Conservation (phyloP, 2,329 filamentous ascomycete species). For the Teratosphaeria epicoccoides region DNA sequence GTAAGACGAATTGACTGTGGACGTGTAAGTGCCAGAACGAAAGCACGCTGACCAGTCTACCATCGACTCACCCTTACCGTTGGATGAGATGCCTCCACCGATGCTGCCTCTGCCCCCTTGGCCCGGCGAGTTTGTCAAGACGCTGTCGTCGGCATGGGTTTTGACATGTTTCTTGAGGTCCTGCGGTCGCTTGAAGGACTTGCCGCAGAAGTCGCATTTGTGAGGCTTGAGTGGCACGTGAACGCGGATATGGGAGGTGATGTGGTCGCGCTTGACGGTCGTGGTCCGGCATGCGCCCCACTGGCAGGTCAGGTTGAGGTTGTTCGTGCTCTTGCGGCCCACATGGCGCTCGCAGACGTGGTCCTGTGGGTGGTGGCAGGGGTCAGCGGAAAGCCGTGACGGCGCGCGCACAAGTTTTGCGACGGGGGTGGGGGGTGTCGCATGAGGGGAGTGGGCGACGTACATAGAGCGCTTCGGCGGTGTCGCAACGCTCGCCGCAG, state of each 20-base stretch:
- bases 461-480: constrained; percentile 54
- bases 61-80: constrained; percentile 28
- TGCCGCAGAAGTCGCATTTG: constrained; percentile 97
- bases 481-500: constrained; percentile 49
- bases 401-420: not conserved
- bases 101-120: constrained; percentile 27
- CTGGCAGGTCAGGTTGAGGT: constrained; percentile 91
- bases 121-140: constrained; percentile 55
- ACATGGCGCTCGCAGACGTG: constrained; percentile 98
- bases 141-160: constrained; percentile 93
- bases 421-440: not conserved
- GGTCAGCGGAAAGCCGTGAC: not conserved
- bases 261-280: constrained; percentile 97
- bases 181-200: constrained; percentile 97
- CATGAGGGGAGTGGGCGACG: constrained; percentile 20
- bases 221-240: constrained; percentile 98
- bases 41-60: not conserved
- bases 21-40: constrained; percentile 5
- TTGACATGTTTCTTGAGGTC: constrained; percentile 99
- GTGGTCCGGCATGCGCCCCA: constrained; percentile 95
- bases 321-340: constrained; percentile 97
- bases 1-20: constrained; percentile 21
- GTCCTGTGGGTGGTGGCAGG: constrained; percentile 47
- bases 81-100: constrained; percentile 23
- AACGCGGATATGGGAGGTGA: constrained; percentile 96